Conservation (phyloP, 2,329 filamentous ascomycete species). For the Pseudogymnoascus sp. region DNA sequence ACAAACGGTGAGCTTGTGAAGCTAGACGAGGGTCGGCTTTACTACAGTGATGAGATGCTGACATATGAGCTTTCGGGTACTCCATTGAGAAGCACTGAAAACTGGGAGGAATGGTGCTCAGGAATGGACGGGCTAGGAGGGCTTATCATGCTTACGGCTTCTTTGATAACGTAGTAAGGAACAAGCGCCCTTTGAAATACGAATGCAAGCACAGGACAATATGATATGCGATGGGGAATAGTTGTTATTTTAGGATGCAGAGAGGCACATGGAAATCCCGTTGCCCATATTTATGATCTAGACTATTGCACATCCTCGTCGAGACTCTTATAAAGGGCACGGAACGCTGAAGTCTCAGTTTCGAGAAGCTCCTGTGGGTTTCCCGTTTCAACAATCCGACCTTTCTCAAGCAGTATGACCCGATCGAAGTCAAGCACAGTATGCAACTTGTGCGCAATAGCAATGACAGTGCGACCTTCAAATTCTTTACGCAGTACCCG, state of each 20-base stretch:
- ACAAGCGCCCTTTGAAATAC: background rate
- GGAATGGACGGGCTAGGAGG: slow-evolving; percentile 38
- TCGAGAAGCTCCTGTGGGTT: background rate
- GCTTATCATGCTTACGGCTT: slow-evolving; percentile 39
- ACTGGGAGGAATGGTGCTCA: slow-evolving; percentile 38
- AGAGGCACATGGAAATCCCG: background rate
- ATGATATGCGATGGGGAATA: background rate
- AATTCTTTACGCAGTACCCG: slow-evolving; percentile 45
- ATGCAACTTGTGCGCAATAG: slow-evolving; percentile 31
- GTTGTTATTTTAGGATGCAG: background rate
- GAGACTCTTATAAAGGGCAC: background rate
- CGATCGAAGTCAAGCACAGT: slow-evolving; percentile 44
- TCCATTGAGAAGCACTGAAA: slow-evolving; percentile 20
- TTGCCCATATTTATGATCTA: background rate
- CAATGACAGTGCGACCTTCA: slow-evolving; percentile 42
- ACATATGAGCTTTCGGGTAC: slow-evolving; percentile 17
- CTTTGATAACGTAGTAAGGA: slow-evolving; percentile 20
- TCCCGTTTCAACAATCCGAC: slow-evolving; percentile 73
- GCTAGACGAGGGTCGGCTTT: slow-evolving; percentile 23
- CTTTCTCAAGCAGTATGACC: slow-evolving; percentile 39
- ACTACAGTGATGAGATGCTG: slow-evolving; percentile 22
- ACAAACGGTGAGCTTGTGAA: slow-evolving; percentile 29
- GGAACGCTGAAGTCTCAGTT: background rate
- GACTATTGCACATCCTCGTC: background rate
- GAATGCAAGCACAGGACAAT: background rate